These are phyloP conservation scores for Suillus cothurnatus DNA, from an alignment of 768 basidiomycete genomes.

Conservation along the genomic window DNA sequence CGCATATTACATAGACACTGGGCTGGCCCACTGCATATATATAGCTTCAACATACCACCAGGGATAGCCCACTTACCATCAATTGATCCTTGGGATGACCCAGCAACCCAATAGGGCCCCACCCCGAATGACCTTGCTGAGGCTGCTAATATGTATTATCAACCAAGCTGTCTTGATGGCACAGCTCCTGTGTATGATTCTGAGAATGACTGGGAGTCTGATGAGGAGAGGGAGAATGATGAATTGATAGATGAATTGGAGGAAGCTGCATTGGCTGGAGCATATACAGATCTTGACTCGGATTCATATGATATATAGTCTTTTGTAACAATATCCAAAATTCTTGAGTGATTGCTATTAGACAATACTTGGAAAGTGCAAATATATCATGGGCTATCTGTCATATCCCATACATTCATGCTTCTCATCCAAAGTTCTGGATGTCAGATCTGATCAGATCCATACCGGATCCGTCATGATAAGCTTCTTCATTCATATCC, in stretches of 20 bases:
- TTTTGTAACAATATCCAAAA: neutral
- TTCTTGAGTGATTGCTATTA: neutral
- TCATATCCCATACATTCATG: neutral
- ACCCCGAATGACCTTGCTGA: neutral
- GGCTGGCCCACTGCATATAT: neutral
- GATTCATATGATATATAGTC: neutral
- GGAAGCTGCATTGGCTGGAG: neutral
- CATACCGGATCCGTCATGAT: no score
- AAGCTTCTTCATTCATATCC: no score
- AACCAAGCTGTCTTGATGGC: neutral
- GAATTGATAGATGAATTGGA: neutral
- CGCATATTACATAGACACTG: neutral
- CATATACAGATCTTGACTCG: neutral
- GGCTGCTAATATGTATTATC: neutral
- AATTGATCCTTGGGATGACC: neutral
- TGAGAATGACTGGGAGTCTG: neutral
- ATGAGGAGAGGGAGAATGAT: neutral
- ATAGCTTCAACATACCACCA: neutral
- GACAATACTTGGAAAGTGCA: neutral
- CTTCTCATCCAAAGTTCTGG: no score
- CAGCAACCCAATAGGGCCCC: neutral
- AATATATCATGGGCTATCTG: neutral
- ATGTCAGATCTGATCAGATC: no score
- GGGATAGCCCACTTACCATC: no score
- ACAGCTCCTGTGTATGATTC: neutral